Percentiles rank a stretch among this genome's conserved stretches.
Evolutionary conservation across 805 yeast species (phyloP).

Genomic region (Jamesozyma spencerorum): DNA sequence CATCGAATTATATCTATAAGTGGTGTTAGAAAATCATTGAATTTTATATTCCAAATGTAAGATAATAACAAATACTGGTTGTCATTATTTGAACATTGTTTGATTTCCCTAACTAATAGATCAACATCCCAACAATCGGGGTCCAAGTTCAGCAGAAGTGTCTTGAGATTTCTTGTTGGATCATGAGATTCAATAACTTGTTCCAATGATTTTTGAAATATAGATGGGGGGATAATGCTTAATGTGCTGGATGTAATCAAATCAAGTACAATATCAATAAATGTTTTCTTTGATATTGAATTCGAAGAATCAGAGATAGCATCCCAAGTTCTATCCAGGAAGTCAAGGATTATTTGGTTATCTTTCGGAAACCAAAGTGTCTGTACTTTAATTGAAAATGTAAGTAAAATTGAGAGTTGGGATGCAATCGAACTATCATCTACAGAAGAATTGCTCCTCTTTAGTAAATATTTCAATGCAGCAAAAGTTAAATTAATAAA

Average conservation of each 20-base stretch:
- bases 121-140: constrained; percentile 67
- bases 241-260: constrained; percentile 17
- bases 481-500: constrained; percentile 25
- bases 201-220: constrained; percentile 54
- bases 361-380: constrained; percentile 3
- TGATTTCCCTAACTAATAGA: constrained; percentile 56
- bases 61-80: constrained; percentile 27
- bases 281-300: background rate
- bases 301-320: constrained; percentile 1
- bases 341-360: background rate
- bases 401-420: constrained; percentile 1
- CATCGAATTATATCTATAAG: constrained; percentile 44
- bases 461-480: constrained; percentile 19
- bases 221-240: constrained; percentile 46
- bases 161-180: constrained; percentile 38
- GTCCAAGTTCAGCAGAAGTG: constrained; percentile 61
- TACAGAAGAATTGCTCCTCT: constrained; percentile 1
- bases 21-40: constrained; percentile 68
- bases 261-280: background rate
- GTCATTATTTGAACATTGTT: constrained; percentile 4
- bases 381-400: constrained; percentile 2
- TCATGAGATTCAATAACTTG: constrained; percentile 31
- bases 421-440: no score
- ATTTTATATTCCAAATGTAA: constrained; percentile 61
- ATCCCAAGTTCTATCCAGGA: constrained; percentile 9